Base-by-base conservation (phyloP, 2,329 filamentous ascomycete species). In the Penicillium sp. region DNA sequence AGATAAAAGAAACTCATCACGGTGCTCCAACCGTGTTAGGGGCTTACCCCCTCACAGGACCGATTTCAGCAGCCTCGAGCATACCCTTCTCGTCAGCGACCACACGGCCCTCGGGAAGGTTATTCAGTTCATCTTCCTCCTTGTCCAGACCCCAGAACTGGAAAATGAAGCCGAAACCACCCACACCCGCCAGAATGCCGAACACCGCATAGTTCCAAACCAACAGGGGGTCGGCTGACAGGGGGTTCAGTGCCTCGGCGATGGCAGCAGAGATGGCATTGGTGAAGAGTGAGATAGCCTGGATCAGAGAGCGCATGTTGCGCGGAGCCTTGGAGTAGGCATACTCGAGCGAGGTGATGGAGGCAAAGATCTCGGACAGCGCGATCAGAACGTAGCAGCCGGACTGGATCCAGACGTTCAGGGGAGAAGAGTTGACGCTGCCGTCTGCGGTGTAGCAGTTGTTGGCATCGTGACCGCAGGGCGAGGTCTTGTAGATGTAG, bases 251-350 rank as follows among this genome's bases (percentile, higher is more conserved):
- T 1, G 80, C 83, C 67, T 87, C 79, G 25, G 81, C 82, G 33
- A 89, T 68, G 28, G 84, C 84, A 26, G 81, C 74, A 2, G 81
- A 80, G 50, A 89, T 73, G 45, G 84, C 84, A 18, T 74, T 81
- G 74, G 80, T 86, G 70, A 85, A 83, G 32, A 87, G 73, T 61
- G 81, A 81, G 56, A 87, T 72, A 17, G 79, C 77, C 64, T 71
- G 74, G 13, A 90, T 83, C 13, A 89, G 72, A 2, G 81, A 85
- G 52, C 84, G 82, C 86, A 90, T 90, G 71, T 87, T 87, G 57
- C 78, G 79, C 19, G 85, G 86, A 0, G 84, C 84, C 67, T 87
- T 87, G 61, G 81, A 83, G 70, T 82, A 89, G 18, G 86, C 86
- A 51, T 86, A 87, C 61, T 88, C 85, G 52, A 85, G 78, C 1